Percentiles rank a stretch among this genome's conserved stretches.
Evolutionary conservation across 176 grass and related monocot genomes (phyloP).

Genomic region (Pontederia crassipes): DNA sequence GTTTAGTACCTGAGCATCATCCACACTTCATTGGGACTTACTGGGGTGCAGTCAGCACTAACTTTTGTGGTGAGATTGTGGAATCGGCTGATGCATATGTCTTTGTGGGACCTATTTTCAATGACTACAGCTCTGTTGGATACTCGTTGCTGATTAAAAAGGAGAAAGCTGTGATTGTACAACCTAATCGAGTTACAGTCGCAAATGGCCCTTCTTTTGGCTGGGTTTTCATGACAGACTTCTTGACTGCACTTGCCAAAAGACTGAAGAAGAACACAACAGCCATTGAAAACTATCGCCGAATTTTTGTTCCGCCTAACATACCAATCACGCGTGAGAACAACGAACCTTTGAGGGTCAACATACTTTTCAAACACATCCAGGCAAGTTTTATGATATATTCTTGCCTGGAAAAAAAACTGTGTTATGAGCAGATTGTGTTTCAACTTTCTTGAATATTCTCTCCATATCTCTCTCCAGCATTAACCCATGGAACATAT

Average conservation of each 20-base stretch:
- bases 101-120: slow-evolving; percentile 4
- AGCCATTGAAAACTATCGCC: slow-evolving; percentile 8
- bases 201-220: slow-evolving; percentile 13
- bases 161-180: slow-evolving; percentile 8
- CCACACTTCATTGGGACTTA: slow-evolving; percentile 15
- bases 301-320: slow-evolving; percentile 1
- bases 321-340: not conserved
- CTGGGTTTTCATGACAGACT: slow-evolving; percentile 20
- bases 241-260: slow-evolving; percentile 1
- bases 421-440: no score
- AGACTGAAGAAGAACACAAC: slow-evolving; percentile 10
- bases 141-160: slow-evolving; percentile 15
- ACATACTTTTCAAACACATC: slow-evolving; percentile 16
- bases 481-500: no score
- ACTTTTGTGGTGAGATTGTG: slow-evolving; percentile 18
- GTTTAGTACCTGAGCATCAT: slow-evolving; percentile 11
- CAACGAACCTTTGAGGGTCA: slow-evolving; percentile 8
- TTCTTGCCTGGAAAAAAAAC: not conserved
- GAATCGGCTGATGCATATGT: slow-evolving; percentile 17
- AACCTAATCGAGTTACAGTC: not conserved
- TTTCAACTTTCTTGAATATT: no score
- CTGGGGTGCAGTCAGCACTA: slow-evolving; percentile 14
- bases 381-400: not conserved
- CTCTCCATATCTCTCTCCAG: no score
- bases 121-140: slow-evolving; percentile 13